A percentile compares a stretch with the other conserved stretches of the same genome.
Evolutionary conservation across 768 basidiomycete species (phyloP).

Genomic region (Amanita inopinata): DNA sequence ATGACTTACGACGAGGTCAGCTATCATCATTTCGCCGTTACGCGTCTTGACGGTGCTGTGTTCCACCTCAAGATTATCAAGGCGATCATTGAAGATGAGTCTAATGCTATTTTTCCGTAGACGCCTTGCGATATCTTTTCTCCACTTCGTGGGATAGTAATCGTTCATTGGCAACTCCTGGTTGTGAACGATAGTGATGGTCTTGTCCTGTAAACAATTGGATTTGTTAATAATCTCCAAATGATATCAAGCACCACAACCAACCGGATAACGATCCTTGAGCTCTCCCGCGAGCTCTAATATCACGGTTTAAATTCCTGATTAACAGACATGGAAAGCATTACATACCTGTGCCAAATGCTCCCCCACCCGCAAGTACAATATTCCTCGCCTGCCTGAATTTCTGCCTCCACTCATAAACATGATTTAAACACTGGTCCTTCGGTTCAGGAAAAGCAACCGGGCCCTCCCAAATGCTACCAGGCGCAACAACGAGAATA

Average conservation of each 20-base stretch:
- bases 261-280: slow-evolving; percentile 28
- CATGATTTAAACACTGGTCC: slow-evolving; percentile 17
- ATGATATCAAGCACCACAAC: slow-evolving; percentile 20
- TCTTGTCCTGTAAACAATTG: slow-evolving; percentile 31
- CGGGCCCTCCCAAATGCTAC: slow-evolving; percentile 44
- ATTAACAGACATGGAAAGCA: background rate
- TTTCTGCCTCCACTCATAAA: slow-evolving; percentile 22
- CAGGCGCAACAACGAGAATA: slow-evolving; percentile 51
- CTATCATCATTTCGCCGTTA: slow-evolving; percentile 36
- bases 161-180: slow-evolving; percentile 43
- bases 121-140: slow-evolving; percentile 33
- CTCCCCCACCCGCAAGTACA: slow-evolving; percentile 47
- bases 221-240: no score
- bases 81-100: slow-evolving; percentile 40
- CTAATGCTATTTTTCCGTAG: slow-evolving; percentile 36
- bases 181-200: slow-evolving; percentile 54
- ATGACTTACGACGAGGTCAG: slow-evolving; percentile 49
- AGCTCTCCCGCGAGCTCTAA: slow-evolving; percentile 35
- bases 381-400: slow-evolving; percentile 33
- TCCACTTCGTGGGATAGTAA: slow-evolving; percentile 44
- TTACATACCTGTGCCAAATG: slow-evolving; percentile 38
- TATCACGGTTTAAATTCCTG: background rate
- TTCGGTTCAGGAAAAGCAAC: slow-evolving; percentile 31
- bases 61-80: slow-evolving; percentile 33
- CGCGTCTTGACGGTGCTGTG: slow-evolving; percentile 36